Evolutionary conservation across 306 rosid species (phyloP), one percentile per base, ranked within the genome.

Genomic region (Geum urbanum): DNA sequence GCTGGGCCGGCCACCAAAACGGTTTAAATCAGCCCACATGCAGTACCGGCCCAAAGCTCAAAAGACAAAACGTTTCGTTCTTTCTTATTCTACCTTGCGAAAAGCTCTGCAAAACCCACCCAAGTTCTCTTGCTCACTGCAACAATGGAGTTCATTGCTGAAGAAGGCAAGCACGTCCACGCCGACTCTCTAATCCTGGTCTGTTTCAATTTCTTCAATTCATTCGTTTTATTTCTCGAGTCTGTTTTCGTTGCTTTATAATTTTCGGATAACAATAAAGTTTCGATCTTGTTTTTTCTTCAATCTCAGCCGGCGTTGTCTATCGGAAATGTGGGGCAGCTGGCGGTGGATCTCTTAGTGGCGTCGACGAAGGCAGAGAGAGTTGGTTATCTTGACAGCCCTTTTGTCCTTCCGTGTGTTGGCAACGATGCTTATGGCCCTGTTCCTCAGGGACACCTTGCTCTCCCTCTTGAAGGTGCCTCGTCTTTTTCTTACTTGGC

Each of bases 361-460:
- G 85, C 94, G 32, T 84, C 96, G 37, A 77, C 77, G 79, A 80
- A 62, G 74, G 84, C 96, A 19, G 92, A 80, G 75, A 83, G 91
- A 87, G 67, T 90, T 63, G 98, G 97, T 54, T 85, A 72, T 79
- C 86, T 92, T 80, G 98, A 92, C 35, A 83, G 76, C 77, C 92
- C 96, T 47, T 77, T 62, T 59, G 88, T 90, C 82, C 88, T 90
- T 15, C 97, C 98, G 0, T 92, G 98, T 69, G 86, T 94, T 67
- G 98, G 98, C 16, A 94, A 94, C 69, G 92, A 88, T 75, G 98
- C 97, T 52, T 94, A 86, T 77, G 97, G 86, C 67, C 88, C 92
- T 50, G 16, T 80, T 72, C 96, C 98, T 37, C 85, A 79, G 27
- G 97, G 98, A 52, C 83, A 85, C 32, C 91, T 94, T 39, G 90